phyloP scores from a whole-genome alignment of 1,284 basidiomycete genomes.

The Microbotryomycetes sp. region DNA sequence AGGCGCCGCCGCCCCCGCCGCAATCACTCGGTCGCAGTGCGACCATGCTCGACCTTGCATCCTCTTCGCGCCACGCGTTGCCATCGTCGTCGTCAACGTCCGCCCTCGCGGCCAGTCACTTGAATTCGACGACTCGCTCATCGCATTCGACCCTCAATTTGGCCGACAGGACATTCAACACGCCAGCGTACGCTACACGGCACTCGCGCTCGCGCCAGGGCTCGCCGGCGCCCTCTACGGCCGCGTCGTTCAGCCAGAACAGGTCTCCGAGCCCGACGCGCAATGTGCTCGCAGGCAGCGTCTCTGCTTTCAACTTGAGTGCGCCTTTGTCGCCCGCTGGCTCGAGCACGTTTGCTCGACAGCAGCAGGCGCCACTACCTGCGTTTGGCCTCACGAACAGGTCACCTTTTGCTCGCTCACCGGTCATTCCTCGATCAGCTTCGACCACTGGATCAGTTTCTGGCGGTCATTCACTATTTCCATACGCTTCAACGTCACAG shows the following conservation, averaged over 20 bases:
- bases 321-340: conserved; percentile 1
- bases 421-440: not conserved
- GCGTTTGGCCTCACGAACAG: conserved; percentile 19
- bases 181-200: not conserved
- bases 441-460: not conserved
- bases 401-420: conserved; percentile 19
- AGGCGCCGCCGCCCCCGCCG: not conserved
- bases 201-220: conserved; percentile 5
- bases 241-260: not conserved
- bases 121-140: not conserved
- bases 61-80: not conserved
- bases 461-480: conserved; percentile 21
- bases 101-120: too few relatives aligned
- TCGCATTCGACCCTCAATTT: conserved; percentile 22
- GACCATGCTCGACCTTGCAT: not conserved
- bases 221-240: conserved; percentile 20
- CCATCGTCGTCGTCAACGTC: conserved; percentile 22
- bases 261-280: conserved; percentile 21
- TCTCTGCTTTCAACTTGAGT: conserved; percentile 24
- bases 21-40: not conserved
- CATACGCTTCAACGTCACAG: conserved; percentile 22
- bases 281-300: conserved; percentile 20
- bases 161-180: conserved; percentile 1
- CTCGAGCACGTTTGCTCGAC: not conserved
- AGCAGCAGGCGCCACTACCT: not conserved